Evolutionary conservation across 2,329 filamentous ascomycete species (phyloP).

Genomic region (Cercospora beticola): DNA sequence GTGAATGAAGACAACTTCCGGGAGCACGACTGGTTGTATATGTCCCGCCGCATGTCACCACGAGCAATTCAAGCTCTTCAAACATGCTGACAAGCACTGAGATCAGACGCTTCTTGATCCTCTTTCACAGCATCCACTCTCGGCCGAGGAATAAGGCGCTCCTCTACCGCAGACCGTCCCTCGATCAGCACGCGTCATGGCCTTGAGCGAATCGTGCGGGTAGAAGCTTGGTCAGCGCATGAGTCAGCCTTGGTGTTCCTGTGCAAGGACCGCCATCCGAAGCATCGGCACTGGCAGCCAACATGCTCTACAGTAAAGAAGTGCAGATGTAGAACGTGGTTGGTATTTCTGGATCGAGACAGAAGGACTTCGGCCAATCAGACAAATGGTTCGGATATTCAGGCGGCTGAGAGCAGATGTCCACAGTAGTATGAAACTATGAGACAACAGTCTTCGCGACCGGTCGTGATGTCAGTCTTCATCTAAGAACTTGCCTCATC

Average conservation of each 20-base stretch:
- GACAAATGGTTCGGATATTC: background rate
- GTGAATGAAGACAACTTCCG: background rate
- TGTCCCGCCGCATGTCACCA: background rate
- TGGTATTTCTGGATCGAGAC: background rate
- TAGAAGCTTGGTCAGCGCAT: background rate
- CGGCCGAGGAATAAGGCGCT: background rate
- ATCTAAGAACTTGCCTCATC: background rate
- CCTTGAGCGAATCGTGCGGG: background rate
- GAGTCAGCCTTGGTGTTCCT: background rate
- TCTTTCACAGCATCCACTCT: background rate
- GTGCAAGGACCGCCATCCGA: background rate
- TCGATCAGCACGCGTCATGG: background rate
- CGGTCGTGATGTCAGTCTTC: background rate
- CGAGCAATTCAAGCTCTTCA: background rate
- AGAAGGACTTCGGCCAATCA: background rate
- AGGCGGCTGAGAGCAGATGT: background rate
- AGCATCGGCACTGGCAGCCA: background rate
- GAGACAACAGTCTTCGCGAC: background rate
- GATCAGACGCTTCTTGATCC: background rate
- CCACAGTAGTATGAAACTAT: background rate
- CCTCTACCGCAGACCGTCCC: background rate
- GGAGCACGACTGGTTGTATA: background rate
- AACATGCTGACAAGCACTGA: background rate
- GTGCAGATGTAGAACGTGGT: background rate
- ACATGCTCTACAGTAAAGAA: background rate